phyloP scores from a whole-genome alignment of 1,284 basidiomycete species.

The Austroboletus olivaceoglutinosus region DNA sequence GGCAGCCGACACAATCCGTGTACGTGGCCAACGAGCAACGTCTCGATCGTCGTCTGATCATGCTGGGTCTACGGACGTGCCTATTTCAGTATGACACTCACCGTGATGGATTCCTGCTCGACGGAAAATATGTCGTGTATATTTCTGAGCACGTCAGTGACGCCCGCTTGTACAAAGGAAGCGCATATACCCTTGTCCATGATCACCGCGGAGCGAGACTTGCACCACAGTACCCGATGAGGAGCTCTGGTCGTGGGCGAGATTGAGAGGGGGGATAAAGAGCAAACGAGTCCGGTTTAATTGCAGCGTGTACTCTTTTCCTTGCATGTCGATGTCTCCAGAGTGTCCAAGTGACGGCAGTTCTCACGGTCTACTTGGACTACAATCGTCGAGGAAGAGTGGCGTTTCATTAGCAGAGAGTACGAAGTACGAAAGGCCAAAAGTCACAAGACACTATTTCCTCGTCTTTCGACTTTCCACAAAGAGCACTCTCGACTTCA shows the following conservation, averaged over 20 bases:
- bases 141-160: constrained; percentile 14
- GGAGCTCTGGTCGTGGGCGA: not conserved
- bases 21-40: constrained; percentile 21
- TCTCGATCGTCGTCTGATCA: constrained; percentile 24
- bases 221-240: constrained; percentile 25
- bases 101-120: constrained; percentile 18
- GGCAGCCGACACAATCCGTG: constrained; percentile 17
- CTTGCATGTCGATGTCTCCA: not conserved
- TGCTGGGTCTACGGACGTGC: not conserved
- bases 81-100: constrained; percentile 8
- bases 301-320: constrained; percentile 13
- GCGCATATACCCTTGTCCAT: constrained; percentile 22
- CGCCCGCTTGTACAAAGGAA: not conserved
- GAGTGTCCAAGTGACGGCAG: not conserved
- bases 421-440: not conserved
- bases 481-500: constrained; percentile 72
- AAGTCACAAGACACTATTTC: constrained; percentile 35
- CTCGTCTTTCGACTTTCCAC: constrained; percentile 75
- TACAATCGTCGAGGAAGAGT: not conserved
- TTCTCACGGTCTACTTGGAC: constrained; percentile 15
- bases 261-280: constrained; percentile 19
- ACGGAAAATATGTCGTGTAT: constrained; percentile 4
- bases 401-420: not conserved
- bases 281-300: constrained; percentile 27
- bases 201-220: constrained; percentile 18